Evolutionary conservation across 1,284 basidiomycete genomes (phyloP), one percentile per base, ranked within the genome.

Genomic region (Puccinia novopanici): DNA sequence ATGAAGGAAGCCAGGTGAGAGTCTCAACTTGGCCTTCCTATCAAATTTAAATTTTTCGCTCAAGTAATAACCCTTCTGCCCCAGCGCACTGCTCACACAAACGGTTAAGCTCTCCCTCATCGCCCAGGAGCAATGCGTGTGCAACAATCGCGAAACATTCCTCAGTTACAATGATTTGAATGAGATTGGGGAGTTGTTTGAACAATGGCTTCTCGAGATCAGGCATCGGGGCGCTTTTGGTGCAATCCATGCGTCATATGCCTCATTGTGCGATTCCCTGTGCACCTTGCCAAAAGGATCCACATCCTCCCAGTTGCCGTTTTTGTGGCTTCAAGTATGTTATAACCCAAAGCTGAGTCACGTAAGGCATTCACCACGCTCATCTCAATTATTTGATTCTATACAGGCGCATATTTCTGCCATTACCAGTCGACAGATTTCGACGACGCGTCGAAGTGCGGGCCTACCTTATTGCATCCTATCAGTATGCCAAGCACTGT

Each of bases 1-100:
- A 80, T 80, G 78, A 80, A 80, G 54, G 78, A 80, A 54, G 70
- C 59, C n/a, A 80, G 78, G 78, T 80, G 52, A 72, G 70, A 54
- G 34, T 50, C 50, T 8, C 27, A n/a, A 42, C 24, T 45, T 50
- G 45, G 45, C n/a, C 9, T 22, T 73, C 12, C 55, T 10, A 15
- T 52, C 42, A 34, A 13, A 37, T 54, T n/a, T 52, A 2, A 67
- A 34, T 40, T 71, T 61, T 68, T 27, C 19, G 34, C 15, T 55
- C 17, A 54, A 40, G n/a, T 72, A 34, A 34, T 34, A 24, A 24
- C 54, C 34, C 30, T 9, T 63, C 34, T 13, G 22, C 37, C n/a
- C 19, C 40, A 80, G 78, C 63, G 78, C 70, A 19, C 61, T 80
- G 40, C 34, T 80, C 57, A 61, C 50, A 45, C 50, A 63, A 54